Percentiles rank a stretch among this genome's conserved stretches.
phyloP scores from a whole-genome alignment of 1,284 basidiomycete species.

The Cutaneotrichosporon sp. region DNA sequence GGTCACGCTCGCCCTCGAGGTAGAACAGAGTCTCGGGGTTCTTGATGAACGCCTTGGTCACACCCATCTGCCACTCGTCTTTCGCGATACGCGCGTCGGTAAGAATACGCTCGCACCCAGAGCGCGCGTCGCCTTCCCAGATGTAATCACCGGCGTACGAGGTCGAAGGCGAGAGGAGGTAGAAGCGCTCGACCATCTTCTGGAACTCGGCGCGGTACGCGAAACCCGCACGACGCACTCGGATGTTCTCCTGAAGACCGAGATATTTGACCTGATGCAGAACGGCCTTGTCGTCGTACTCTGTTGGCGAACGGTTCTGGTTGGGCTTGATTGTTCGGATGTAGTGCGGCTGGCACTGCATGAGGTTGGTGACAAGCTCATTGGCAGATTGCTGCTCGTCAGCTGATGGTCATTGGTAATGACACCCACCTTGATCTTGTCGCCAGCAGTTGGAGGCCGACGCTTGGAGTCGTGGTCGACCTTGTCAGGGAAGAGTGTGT shows the following conservation, averaged over 20 bases:
- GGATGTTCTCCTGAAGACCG: slow-evolving; percentile 96
- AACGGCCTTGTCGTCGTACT: slow-evolving; percentile 92
- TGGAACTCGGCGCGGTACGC: slow-evolving; percentile 85
- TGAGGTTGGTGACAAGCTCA: slow-evolving; percentile 90
- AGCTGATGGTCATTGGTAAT: not conserved
- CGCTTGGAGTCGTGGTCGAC: slow-evolving; percentile 97
- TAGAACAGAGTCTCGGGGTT: slow-evolving; percentile 99
- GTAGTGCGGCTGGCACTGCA: slow-evolving; percentile 95
- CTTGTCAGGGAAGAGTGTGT: slow-evolving; percentile 85
- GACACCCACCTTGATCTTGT: slow-evolving; percentile 70
- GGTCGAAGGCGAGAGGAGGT: slow-evolving; percentile 87
- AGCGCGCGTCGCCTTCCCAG: slow-evolving; percentile 85
- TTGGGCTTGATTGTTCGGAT: slow-evolving; percentile 99
- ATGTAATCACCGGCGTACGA: slow-evolving; percentile 99
- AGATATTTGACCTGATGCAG: slow-evolving; percentile 99
- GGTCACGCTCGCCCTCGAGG: slow-evolving; percentile 95
- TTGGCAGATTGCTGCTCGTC: slow-evolving; percentile 66
- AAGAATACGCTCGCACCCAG: slow-evolving; percentile 88
- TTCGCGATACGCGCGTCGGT: slow-evolving; percentile 90
- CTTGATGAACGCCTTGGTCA: slow-evolving; percentile 99
- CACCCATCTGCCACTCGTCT: slow-evolving; percentile 99
- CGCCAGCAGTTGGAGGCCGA: slow-evolving; percentile 93
- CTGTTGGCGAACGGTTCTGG: slow-evolving; percentile 84
- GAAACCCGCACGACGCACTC: slow-evolving; percentile 93
- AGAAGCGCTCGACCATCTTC: slow-evolving; percentile 98